Percentiles rank a stretch among this genome's conserved stretches.
These are phyloP conservation scores for Cronartium ribicola DNA, from an alignment of 1,284 basidiomycete genomes.

Conservation along the genomic window DNA sequence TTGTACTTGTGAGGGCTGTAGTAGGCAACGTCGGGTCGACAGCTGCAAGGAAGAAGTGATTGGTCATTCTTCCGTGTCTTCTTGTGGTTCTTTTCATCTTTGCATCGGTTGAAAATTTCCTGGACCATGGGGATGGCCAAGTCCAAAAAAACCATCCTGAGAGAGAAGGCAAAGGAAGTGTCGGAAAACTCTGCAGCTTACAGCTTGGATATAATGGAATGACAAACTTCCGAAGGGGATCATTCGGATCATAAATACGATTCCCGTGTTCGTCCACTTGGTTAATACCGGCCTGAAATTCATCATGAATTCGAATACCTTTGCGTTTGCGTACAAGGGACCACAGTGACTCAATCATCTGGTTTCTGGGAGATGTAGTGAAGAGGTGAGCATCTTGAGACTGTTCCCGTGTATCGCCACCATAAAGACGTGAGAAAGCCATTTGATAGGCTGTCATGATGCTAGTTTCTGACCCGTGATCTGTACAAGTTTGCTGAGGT, in stretches of 20 bases:
- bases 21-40: constrained; percentile 44
- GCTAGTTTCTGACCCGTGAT: constrained; percentile 2
- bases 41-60: too few relatives aligned
- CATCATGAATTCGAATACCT: neutral
- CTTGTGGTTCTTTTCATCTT: too few relatives aligned
- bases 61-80: neutral
- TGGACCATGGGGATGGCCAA: too few relatives aligned
- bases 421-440: neutral
- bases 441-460: constrained; percentile 6
- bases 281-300: neutral
- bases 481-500: constrained; percentile 3
- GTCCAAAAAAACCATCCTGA: too few relatives aligned
- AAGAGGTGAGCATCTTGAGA: constrained; percentile 10
- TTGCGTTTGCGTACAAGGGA: constrained; percentile 8
- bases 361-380: constrained; percentile 6
- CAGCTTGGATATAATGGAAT: neutral
- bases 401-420: neutral
- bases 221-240: neutral
- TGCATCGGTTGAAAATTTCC: too few relatives aligned
- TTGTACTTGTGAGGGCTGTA: constrained; percentile 59
- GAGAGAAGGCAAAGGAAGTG: too few relatives aligned
- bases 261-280: neutral
- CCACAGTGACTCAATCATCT: constrained; percentile 20
- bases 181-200: too few relatives aligned
- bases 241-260: neutral